phyloP scores from a whole-genome alignment of 1,284 basidiomycete genomes.

The Sanghuangporus baumii region DNA sequence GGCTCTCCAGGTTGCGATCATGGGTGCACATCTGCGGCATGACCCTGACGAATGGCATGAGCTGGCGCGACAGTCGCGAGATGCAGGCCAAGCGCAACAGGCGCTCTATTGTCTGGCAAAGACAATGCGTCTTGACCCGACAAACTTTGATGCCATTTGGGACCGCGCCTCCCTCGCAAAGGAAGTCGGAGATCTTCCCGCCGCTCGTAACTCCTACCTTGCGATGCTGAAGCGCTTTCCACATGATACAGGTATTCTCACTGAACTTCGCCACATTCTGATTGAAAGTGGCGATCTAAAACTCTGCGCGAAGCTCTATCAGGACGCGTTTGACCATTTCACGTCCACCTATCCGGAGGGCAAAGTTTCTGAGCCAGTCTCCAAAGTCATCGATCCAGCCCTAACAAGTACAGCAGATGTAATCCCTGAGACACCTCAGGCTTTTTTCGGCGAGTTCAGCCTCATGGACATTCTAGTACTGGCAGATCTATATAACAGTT shows the following conservation, averaged over 20 bases:
- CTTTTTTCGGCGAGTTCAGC: constrained; percentile 43
- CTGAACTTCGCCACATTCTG: constrained; percentile 76
- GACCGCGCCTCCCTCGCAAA: constrained; percentile 83
- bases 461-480: constrained; percentile 71
- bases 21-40: constrained; percentile 84
- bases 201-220: constrained; percentile 70
- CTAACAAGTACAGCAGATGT: constrained; percentile 30
- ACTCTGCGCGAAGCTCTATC: constrained; percentile 61
- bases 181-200: constrained; percentile 65
- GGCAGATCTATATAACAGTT: constrained; percentile 76
- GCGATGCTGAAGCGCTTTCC: constrained; percentile 74
- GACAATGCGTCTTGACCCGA: constrained; percentile 72
- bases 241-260: constrained; percentile 77
- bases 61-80: constrained; percentile 72
- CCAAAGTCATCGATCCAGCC: constrained; percentile 36
- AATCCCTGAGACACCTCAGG: constrained; percentile 28
- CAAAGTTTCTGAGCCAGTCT: constrained; percentile 29
- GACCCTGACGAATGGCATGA: constrained; percentile 87
- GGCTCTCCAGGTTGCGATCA: constrained; percentile 80
- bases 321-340: constrained; percentile 49
- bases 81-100: constrained; percentile 72
- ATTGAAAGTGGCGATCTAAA: constrained; percentile 62
- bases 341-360: constrained; percentile 22
- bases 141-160: constrained; percentile 85
- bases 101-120: constrained; percentile 91